Conservation (phyloP, 2,329 filamentous ascomycete genomes). For the Cordyceps cateniannulata region DNA sequence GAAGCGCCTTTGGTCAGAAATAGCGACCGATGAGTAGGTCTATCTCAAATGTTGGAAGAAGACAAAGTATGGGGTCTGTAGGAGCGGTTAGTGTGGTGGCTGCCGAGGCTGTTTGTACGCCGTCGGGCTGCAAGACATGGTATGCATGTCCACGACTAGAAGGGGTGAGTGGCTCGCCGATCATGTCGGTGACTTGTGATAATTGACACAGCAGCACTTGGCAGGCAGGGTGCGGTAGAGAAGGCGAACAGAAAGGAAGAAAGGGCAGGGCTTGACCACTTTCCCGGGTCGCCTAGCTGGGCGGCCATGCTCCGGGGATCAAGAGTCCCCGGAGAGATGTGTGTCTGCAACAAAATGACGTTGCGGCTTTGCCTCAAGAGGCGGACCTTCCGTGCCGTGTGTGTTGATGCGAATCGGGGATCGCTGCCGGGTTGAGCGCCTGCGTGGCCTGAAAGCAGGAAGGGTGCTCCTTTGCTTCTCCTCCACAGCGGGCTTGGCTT, state of each 20-base stretch:
- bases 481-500: not conserved
- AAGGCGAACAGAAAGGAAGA: not conserved
- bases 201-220: not conserved
- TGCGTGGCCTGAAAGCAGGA: not conserved
- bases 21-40: no score
- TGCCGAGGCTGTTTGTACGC: not conserved
- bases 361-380: no score
- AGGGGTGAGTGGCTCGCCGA: not conserved
- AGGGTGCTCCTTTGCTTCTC: not conserved
- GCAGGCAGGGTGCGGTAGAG: not conserved
- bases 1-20: not conserved
- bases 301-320: not conserved
- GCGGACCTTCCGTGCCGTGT: not conserved
- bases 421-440: not conserved
- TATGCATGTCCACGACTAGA: not conserved
- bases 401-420: not conserved
- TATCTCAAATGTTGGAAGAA: no score
- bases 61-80: no score
- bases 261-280: not conserved
- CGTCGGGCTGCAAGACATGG: slow-evolving; percentile 6
- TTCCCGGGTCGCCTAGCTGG: not conserved
- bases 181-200: not conserved
- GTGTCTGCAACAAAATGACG: not conserved
- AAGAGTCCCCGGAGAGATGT: not conserved
- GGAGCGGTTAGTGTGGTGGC: not conserved